Conservation (phyloP, 257 asterid species). For the Cynanchum wilfordii region DNA sequence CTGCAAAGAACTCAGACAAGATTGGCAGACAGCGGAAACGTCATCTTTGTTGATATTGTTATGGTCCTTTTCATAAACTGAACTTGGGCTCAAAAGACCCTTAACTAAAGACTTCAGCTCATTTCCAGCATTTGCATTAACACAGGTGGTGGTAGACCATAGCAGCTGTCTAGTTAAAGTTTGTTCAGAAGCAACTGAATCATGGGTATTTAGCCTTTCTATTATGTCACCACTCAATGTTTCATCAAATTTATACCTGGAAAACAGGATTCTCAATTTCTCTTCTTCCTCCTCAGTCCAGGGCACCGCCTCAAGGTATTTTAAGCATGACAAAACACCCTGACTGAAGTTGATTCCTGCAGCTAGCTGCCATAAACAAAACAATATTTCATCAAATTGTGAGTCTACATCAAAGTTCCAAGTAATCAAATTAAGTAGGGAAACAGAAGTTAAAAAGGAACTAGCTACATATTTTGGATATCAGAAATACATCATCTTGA, state of each 20-base stretch:
- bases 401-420: not conserved
- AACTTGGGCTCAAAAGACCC: too few relatives aligned
- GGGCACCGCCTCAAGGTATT: conserved; percentile 86
- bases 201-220: conserved; percentile 48
- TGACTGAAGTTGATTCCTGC: conserved; percentile 64
- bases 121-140: conserved; percentile 59
- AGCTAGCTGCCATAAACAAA: conserved; percentile 45
- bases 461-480: not conserved
- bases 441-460: not conserved
- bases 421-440: not conserved
- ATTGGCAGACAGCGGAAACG: conserved; percentile 44
- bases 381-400: conserved; percentile 10
- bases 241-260: conserved; percentile 42
- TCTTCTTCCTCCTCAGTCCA: conserved; percentile 98
- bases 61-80: conserved; percentile 32
- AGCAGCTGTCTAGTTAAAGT: conserved; percentile 62
- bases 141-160: conserved; percentile 53
- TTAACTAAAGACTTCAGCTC: conserved; percentile 63
- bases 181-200: conserved; percentile 44
- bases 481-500: not conserved
- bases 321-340: conserved; percentile 63
- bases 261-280: conserved; percentile 60
- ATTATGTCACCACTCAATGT: conserved; percentile 43
- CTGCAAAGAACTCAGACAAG: conserved; percentile 53
- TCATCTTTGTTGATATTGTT: conserved; percentile 59